Conservation (phyloP, 805 yeast genomes). For the Dipodascopsis tothii region DNA sequence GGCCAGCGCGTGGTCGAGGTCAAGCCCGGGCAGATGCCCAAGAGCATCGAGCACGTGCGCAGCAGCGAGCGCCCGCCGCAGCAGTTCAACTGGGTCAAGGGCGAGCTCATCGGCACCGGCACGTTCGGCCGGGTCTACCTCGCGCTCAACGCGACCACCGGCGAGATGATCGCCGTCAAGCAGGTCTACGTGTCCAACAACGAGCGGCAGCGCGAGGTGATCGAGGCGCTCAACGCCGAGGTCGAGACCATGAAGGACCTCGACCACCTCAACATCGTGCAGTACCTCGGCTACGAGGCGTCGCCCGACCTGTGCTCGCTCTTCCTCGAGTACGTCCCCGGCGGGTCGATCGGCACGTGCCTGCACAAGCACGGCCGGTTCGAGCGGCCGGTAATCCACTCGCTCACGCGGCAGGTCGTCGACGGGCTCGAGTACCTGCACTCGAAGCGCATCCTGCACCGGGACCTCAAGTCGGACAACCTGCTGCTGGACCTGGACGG, state of each 20-base stretch:
- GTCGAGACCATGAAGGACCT: conserved; percentile 89
- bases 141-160: conserved; percentile 90
- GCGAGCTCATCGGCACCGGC: conserved; percentile 93
- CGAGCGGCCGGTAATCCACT: conserved; percentile 66
- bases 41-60: conserved; percentile 27
- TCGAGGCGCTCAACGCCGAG: conserved; percentile 80
- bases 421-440: conserved; percentile 84
- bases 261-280: conserved; percentile 91
- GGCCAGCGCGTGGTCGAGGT: conserved; percentile 90
- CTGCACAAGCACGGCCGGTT: conserved; percentile 76
- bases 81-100: conserved; percentile 96
- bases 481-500: conserved; percentile 84
- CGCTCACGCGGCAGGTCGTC: conserved; percentile 69
- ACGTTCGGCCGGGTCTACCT: conserved; percentile 91
- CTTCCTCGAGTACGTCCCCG: conserved; percentile 93
- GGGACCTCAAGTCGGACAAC: conserved; percentile 94
- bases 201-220: conserved; percentile 45
- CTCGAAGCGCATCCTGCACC: conserved; percentile 75
- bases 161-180: conserved; percentile 97
- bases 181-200: conserved; percentile 68
- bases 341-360: conserved; percentile 89
- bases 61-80: conserved; percentile 55
- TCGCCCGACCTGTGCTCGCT: conserved; percentile 67
- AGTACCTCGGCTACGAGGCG: conserved; percentile 88
- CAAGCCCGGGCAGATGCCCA: conserved; percentile 44